A percentile compares a stretch with the other conserved stretches of the same genome.
Conservation (phyloP, 1,139 yeast genomes). For the Pichia sorboxylosa region DNA sequence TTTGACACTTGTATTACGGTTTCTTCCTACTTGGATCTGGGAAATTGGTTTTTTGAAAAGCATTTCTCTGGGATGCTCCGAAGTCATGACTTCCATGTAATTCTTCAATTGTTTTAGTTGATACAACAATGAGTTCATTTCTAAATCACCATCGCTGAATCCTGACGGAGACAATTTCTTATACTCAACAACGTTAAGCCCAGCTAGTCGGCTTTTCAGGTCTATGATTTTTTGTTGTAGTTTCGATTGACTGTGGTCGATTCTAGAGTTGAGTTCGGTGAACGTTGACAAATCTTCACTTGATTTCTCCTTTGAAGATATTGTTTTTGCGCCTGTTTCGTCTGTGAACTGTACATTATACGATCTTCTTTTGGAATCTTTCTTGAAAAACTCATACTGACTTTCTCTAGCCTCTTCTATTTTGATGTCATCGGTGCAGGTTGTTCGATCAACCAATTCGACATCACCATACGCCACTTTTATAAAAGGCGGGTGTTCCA, state of each 20-base stretch:
- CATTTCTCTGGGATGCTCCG: conserved; percentile 23
- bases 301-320: conserved; percentile 14
- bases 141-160: conserved; percentile 18
- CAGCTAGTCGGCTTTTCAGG: conserved; percentile 14
- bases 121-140: conserved; percentile 27
- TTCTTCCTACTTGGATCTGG: conserved; percentile 7
- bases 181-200: conserved; percentile 17
- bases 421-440: conserved; percentile 21
- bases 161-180: conserved; percentile 12
- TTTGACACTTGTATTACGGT: neutral
- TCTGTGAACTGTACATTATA: neutral
- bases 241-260: conserved; percentile 8
- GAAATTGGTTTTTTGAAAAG: conserved; percentile 20
- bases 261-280: conserved; percentile 11
- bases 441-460: conserved; percentile 30
- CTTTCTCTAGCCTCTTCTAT: conserved; percentile 4
- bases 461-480: conserved; percentile 31
- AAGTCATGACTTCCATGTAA: conserved; percentile 29
- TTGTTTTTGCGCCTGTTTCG: neutral
- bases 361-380: conserved; percentile 1
- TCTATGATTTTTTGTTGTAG: conserved; percentile 11
- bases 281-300: conserved; percentile 2
- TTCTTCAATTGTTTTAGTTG: conserved; percentile 32
- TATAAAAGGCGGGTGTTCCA: conserved; percentile 24
- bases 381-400: conserved; percentile 6